Percentiles rank a stretch among this genome's conserved stretches.
These are phyloP conservation scores for Microbotryum violaceum DNA, from an alignment of 1,284 basidiomycete genomes.

Conservation along the genomic window DNA sequence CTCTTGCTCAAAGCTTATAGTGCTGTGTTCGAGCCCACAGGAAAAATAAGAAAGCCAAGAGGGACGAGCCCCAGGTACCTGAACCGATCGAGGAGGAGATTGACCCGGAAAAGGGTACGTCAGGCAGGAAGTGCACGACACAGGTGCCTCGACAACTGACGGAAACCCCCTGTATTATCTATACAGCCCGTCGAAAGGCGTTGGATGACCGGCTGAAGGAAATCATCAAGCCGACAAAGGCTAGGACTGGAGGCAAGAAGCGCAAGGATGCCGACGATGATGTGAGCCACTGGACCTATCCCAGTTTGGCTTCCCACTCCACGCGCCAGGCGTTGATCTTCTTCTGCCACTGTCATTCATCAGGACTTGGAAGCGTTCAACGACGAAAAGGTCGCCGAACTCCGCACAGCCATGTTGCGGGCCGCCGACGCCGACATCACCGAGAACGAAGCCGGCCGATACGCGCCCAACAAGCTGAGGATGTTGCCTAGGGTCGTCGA, in stretches of 20 bases:
- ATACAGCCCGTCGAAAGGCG: constrained; percentile 25
- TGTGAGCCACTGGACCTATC: background rate
- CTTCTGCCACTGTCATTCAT: background rate
- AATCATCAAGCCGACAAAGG: constrained; percentile 21
- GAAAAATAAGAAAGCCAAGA: constrained; percentile 60
- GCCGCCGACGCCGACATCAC: constrained; percentile 81
- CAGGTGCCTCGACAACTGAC: too few relatives aligned
- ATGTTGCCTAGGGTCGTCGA: constrained; percentile 82
- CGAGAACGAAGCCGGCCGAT: constrained; percentile 71
- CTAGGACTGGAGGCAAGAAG: constrained; percentile 24
- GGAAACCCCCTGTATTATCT: too few relatives aligned
- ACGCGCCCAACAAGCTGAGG: constrained; percentile 76
- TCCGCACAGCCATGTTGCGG: constrained; percentile 75
- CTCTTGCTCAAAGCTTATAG: constrained; percentile 31
- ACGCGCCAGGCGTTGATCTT: background rate
- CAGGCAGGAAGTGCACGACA: background rate
- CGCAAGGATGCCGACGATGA: constrained; percentile 20
- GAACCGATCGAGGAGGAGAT: constrained; percentile 58
- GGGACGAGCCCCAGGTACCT: constrained; percentile 3
- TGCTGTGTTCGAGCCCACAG: constrained; percentile 44
- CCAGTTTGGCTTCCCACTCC: background rate
- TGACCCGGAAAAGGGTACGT: constrained; percentile 34
- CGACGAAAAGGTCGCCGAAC: constrained; percentile 79
- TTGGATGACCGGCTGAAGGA: constrained; percentile 16
- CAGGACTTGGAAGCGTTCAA: constrained; percentile 70